phyloP scores from a whole-genome alignment of 2,329 filamentous ascomycete species.

The Calonectria pseudoturangicola region DNA sequence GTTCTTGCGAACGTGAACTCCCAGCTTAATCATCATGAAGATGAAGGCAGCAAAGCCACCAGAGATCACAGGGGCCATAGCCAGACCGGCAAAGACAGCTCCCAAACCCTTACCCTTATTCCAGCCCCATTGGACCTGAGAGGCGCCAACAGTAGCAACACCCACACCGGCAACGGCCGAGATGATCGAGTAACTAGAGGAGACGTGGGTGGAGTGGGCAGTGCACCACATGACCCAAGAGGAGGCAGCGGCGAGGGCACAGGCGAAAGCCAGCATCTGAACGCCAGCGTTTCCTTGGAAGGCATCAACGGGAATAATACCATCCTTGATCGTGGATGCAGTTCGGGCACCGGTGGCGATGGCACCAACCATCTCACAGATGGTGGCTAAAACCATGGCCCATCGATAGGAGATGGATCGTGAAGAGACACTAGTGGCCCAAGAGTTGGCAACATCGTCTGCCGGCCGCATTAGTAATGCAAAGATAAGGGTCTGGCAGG shows the following conservation, averaged over 20 bases:
- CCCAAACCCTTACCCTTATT: conserved; percentile 79
- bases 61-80: conserved; percentile 81
- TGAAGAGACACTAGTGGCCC: conserved; percentile 89
- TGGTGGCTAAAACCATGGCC: conserved; percentile 78
- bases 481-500: neutral
- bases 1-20: conserved; percentile 82
- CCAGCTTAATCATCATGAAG: conserved; percentile 78
- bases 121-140: conserved; percentile 80
- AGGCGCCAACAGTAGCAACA: conserved; percentile 78
- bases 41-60: conserved; percentile 80
- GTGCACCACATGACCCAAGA: conserved; percentile 90
- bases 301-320: conserved; percentile 77
- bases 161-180: conserved; percentile 81
- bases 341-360: conserved; percentile 81
- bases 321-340: conserved; percentile 87
- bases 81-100: conserved; percentile 81
- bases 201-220: conserved; percentile 82
- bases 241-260: conserved; percentile 79
- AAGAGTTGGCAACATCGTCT: conserved; percentile 91
- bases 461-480: conserved; percentile 35
- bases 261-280: conserved; percentile 81
- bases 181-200: conserved; percentile 82
- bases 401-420: conserved; percentile 82
- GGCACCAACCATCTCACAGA: conserved; percentile 82
- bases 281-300: conserved; percentile 78